Conservation (phyloP, 2,329 filamentous ascomycete genomes). For the Stachybotrys chartarum region DNA sequence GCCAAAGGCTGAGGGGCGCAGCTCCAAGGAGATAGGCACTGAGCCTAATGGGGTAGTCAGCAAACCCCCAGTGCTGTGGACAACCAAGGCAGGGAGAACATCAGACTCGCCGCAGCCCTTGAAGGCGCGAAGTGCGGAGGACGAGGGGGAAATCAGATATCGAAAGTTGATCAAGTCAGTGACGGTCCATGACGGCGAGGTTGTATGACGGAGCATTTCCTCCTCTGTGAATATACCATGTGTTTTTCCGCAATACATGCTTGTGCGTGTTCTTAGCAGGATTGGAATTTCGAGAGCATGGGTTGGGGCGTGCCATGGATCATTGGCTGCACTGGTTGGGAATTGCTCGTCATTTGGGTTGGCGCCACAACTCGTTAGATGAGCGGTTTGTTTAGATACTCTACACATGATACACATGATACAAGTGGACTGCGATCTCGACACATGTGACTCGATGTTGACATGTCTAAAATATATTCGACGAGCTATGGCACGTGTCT, state of each 20-base stretch:
- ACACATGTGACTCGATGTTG: too few relatives aligned
- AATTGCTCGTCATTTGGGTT: neutral
- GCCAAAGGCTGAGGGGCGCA: conserved; percentile 19
- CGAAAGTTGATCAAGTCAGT: conserved; percentile 29
- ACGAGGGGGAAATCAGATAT: conserved; percentile 26
- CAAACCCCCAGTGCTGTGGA: conserved; percentile 29
- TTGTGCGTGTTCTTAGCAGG: neutral
- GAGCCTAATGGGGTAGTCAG: conserved; percentile 11
- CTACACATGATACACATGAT: too few relatives aligned
- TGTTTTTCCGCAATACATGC: neutral
- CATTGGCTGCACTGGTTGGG: neutral
- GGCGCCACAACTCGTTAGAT: neutral
- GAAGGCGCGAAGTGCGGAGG: conserved; percentile 24
- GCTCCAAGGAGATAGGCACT: conserved; percentile 19
- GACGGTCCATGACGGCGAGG: conserved; percentile 23
- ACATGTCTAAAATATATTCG: too few relatives aligned
- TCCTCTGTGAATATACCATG: neutral
- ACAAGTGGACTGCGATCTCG: too few relatives aligned
- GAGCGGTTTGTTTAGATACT: too few relatives aligned
- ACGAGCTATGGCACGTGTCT: neutral
- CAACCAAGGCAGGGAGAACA: conserved; percentile 14
- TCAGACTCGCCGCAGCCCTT: conserved; percentile 9
- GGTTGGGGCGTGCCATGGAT: neutral
- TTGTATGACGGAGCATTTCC: conserved; percentile 3
- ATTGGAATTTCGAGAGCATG: neutral